phyloP scores from a whole-genome alignment of 495 filamentous ascomycete genomes.

The Trichoderma parareesei region DNA sequence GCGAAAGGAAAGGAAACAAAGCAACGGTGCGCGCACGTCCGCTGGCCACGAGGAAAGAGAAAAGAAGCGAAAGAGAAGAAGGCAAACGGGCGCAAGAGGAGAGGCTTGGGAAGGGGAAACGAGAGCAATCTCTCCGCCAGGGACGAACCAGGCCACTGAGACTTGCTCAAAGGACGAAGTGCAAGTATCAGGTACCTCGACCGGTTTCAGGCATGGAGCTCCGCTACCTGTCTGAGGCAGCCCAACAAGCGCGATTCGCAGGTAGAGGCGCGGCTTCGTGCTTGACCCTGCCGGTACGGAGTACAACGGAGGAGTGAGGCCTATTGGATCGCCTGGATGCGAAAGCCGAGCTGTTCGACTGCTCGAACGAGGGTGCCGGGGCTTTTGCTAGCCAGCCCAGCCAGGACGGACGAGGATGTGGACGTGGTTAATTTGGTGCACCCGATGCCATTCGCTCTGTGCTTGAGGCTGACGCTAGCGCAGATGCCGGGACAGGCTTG shows the following conservation, averaged over 20 bases:
- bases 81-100: conserved; percentile 1
- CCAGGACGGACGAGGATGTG: no score
- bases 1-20: not conserved
- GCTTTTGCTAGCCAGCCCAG: not conserved
- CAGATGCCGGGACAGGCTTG: not conserved
- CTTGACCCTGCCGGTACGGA: no score
- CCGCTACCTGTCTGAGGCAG: not conserved
- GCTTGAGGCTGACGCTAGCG: not conserved
- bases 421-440: conserved; percentile 1
- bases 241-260: no score
- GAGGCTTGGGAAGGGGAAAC: conserved; percentile 10
- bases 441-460: not conserved
- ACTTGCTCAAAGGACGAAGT: not conserved
- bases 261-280: no score
- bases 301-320: not conserved
- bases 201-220: not conserved
- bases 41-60: conserved; percentile 5
- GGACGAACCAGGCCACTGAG: conserved; percentile 6
- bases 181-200: not conserved
- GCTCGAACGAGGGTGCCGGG: not conserved
- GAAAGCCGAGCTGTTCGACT: conserved; percentile 3
- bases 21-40: conserved; percentile 1
- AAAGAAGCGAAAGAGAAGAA: conserved; percentile 12
- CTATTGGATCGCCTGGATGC: not conserved
- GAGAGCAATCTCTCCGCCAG: conserved; percentile 9